Evolutionary conservation across 345 rosid genomes (phyloP).

Genomic region (Syzygium grande): DNA sequence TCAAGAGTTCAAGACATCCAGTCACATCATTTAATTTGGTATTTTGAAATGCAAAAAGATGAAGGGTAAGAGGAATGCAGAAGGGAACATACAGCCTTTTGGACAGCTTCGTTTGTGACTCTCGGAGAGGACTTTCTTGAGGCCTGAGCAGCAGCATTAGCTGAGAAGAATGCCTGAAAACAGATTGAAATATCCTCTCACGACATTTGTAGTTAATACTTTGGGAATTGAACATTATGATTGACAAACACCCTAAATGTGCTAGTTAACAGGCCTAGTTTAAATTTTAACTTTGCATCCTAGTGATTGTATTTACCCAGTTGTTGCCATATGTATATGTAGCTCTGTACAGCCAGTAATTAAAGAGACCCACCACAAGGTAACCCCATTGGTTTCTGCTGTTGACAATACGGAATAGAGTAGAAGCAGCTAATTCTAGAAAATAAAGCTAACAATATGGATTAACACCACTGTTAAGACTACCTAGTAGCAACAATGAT

Average conservation of each 20-base stretch:
- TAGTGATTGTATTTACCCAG: rapidly evolving
- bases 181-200: not conserved
- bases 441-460: too few relatives aligned
- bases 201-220: not conserved
- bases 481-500: not conserved
- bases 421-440: not conserved
- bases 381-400: rapidly evolving
- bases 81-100: slow-evolving; percentile 50
- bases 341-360: not conserved
- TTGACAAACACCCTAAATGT: not conserved
- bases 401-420: rapidly evolving
- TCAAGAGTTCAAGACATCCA: not conserved
- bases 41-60: too few relatives aligned
- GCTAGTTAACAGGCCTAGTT: not conserved
- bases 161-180: slow-evolving; percentile 50
- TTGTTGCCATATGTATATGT: not conserved
- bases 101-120: slow-evolving; percentile 68
- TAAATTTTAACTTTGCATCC: not conserved
- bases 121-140: slow-evolving; percentile 68
- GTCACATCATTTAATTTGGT: not conserved
- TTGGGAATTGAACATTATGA: not conserved
- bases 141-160: slow-evolving; percentile 72
- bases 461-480: not conserved
- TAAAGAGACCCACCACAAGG: not conserved
- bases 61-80: not conserved